Percentiles rank a stretch among this genome's conserved stretches.
Evolutionary conservation across 1,284 basidiomycete species (phyloP).

Genomic region (Boletus semigastroideus): DNA sequence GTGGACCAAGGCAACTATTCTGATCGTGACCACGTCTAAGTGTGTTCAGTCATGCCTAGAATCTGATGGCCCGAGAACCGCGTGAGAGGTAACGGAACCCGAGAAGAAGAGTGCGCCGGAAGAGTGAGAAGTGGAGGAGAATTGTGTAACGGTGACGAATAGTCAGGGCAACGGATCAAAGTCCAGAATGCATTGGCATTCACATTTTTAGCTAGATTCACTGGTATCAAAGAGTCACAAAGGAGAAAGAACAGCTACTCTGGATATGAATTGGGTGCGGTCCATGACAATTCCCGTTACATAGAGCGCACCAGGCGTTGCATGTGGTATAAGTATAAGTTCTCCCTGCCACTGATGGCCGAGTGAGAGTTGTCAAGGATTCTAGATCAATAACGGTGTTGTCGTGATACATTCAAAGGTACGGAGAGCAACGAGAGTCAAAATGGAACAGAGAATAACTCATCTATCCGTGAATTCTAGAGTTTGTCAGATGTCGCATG

Average conservation of each 20-base stretch:
- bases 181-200: not conserved
- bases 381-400: constrained; percentile 9
- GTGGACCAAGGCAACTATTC: not conserved
- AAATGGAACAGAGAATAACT: not conserved
- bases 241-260: not conserved
- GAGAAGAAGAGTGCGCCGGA: not conserved
- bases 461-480: too few species aligned
- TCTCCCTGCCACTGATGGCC: constrained; percentile 38
- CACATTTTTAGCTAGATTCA: constrained; percentile 16
- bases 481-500: too few species aligned
- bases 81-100: not conserved
- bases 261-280: not conserved
- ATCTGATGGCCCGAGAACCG: not conserved
- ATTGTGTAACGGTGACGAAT: not conserved
- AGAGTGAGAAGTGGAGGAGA: not conserved
- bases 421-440: not conserved
- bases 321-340: constrained; percentile 28
- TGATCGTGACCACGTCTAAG: not conserved
- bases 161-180: not conserved
- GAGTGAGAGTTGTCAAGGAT: constrained; percentile 24
- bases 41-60: not conserved
- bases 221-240: not conserved
- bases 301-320: not conserved
- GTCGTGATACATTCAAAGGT: constrained; percentile 9
- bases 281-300: not conserved